A percentile compares a stretch with the other conserved stretches of the same genome.
These are phyloP conservation scores for Fusarium albosuccineum DNA, from an alignment of 2,329 filamentous ascomycete genomes.

Conservation along the genomic window DNA sequence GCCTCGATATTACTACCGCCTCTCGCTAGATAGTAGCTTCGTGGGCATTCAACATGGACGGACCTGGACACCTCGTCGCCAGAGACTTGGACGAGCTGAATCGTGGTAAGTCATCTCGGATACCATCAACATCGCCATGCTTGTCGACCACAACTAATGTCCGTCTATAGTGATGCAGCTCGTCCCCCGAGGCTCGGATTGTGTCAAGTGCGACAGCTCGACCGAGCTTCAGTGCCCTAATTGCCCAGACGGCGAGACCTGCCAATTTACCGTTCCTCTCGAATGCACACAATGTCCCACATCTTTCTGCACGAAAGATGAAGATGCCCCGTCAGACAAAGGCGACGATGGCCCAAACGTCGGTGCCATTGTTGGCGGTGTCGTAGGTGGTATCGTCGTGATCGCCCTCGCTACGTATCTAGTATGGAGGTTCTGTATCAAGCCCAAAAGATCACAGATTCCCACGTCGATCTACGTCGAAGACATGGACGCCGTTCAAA, in stretches of 20 bases:
- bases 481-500: constrained; percentile 61
- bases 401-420: constrained; percentile 82
- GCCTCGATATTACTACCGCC: constrained; percentile 19
- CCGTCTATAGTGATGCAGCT: constrained; percentile 51
- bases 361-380: constrained; percentile 91
- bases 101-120: constrained; percentile 44
- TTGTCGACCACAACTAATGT: constrained; percentile 20
- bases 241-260: constrained; percentile 58
- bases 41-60: constrained; percentile 36
- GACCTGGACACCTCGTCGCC: constrained; percentile 37
- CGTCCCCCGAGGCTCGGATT: constrained; percentile 57
- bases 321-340: constrained; percentile 31
- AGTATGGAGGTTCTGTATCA: constrained; percentile 90
- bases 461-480: constrained; percentile 68
- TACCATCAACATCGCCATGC: neutral
- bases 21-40: constrained; percentile 11
- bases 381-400: constrained; percentile 84
- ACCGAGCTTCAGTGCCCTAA: constrained; percentile 59
- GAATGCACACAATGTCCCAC: constrained; percentile 62
- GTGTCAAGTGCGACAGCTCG: constrained; percentile 60
- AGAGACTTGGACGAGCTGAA: constrained; percentile 50
- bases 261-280: constrained; percentile 60
- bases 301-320: constrained; percentile 59
- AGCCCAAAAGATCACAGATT: constrained; percentile 77
- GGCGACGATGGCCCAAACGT: constrained; percentile 70